Conservation (phyloP, 257 asterid species). For the Solanum medicagineum region DNA sequence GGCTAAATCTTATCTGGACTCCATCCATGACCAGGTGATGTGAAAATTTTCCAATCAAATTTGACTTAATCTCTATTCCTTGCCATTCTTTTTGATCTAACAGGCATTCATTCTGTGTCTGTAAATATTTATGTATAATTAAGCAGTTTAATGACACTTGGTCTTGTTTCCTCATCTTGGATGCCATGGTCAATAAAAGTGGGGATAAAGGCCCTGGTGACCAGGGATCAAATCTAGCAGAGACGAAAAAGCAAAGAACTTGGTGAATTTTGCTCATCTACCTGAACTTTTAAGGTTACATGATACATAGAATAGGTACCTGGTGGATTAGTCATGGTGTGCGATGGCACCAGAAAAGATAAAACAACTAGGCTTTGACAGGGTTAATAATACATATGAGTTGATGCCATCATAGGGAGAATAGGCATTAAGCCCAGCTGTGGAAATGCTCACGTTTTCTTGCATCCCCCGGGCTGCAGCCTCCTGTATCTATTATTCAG, state of each 20-base stretch:
- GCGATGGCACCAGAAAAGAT: neutral
- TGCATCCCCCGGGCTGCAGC: neutral
- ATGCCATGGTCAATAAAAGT: neutral
- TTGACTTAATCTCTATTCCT: neutral
- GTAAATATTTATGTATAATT: neutral
- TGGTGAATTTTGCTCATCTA: neutral
- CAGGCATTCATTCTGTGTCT: neutral
- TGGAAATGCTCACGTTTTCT: neutral
- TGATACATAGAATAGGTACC: neutral
- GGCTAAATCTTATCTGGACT: conserved; percentile 84
- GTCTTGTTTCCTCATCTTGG: neutral
- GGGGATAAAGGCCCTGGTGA: neutral
- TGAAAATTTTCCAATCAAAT: neutral
- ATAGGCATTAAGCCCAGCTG: neutral
- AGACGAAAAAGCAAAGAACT: neutral
- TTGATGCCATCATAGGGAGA: neutral
- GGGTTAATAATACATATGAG: neutral
- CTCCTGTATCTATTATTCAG: neutral
- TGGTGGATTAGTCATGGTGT: neutral
- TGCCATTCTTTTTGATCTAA: neutral
- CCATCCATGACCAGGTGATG: conserved; percentile 73
- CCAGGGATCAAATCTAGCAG: neutral
- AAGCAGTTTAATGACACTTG: neutral
- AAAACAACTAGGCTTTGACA: neutral
- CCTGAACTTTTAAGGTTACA: neutral